Percentiles rank a stretch among this genome's conserved stretches.
phyloP scores from a whole-genome alignment of 805 yeast species.

The Sporopachydermia lactativora region DNA sequence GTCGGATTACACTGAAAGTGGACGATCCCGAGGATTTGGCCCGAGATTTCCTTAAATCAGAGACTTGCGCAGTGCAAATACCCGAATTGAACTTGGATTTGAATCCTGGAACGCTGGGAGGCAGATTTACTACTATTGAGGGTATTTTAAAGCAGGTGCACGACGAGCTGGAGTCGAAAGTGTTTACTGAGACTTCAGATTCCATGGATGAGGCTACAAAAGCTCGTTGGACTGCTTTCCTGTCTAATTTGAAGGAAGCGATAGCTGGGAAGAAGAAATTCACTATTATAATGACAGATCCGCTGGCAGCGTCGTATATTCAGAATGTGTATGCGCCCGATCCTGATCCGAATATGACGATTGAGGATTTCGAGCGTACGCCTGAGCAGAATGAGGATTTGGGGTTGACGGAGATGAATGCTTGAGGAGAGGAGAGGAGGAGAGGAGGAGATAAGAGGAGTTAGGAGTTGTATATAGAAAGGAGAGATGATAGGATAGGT shows the following conservation, averaged over 20 bases:
- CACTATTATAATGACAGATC: constrained; percentile 85
- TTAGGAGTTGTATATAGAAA: no score
- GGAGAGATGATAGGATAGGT: no score
- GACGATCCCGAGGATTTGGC: constrained; percentile 88
- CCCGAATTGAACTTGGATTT: constrained; percentile 88
- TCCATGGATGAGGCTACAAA: constrained; percentile 75
- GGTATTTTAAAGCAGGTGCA: constrained; percentile 81
- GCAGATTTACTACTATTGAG: constrained; percentile 93
- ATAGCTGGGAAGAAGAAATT: constrained; percentile 69
- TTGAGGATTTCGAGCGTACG: constrained; percentile 85
- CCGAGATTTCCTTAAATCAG: constrained; percentile 88
- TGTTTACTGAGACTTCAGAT: constrained; percentile 76
- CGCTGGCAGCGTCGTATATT: constrained; percentile 86
- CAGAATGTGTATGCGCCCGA: constrained; percentile 99
- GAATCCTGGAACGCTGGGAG: constrained; percentile 94
- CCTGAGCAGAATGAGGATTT: constrained; percentile 81
- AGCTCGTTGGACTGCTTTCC: constrained; percentile 71
- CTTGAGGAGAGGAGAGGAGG: no score
- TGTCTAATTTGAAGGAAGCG: constrained; percentile 62
- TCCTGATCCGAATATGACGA: constrained; percentile 86
- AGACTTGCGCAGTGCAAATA: constrained; percentile 71
- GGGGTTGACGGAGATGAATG: constrained; percentile 42
- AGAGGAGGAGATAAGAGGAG: no score
- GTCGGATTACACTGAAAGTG: constrained; percentile 52
- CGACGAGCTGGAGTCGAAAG: constrained; percentile 79